Evolutionary conservation across 1,284 basidiomycete species (phyloP), one percentile per base, ranked within the genome.

Genomic region (Stereum hirsutum): DNA sequence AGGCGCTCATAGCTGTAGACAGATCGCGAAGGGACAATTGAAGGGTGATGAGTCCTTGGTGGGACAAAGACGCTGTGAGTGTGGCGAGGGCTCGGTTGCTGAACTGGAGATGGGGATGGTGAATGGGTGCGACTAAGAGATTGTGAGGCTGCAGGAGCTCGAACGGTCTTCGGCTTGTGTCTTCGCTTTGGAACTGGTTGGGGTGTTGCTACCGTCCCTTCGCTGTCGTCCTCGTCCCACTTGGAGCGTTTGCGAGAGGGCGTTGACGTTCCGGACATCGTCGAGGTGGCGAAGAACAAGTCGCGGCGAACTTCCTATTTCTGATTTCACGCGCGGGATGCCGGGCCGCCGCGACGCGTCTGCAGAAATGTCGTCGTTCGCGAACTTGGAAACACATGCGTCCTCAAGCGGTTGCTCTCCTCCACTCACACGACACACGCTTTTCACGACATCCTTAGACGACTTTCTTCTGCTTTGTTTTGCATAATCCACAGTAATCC

Each of bases 1-100:
- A 99, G 71, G 11, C 89, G 71, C 56, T 96, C 92, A 61, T 95
- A 96, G 56, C 74, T 82, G 64, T 92, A 94, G 4, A 96, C 93
- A 3, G 90, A 93, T 17, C 93, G 81, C 30, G 93, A 94, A 0
- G 89, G 78, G 26, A 73, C 60, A 28, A 95, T 75, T 0, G 80
- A 69, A 19, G 89, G 90, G 58, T 95, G 88, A 3, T 66, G 63
- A 2, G 75, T 81, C 45, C 91, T 72, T 28, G 75, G 75, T 1
- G 90, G 91, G 0, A 87, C 89, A 57, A 76, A 83, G 37, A 69
- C 54, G 52, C 85, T 87, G 50, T 81, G 70, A 10, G 54, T 51
- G 10, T 63, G 55, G 19, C 58, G 60, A 39, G 47, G 47, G 27
- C 50, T 48, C 25, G 48, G 47, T 12, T 51, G 52, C 4, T 38